Evolutionary conservation across 331 rosid genomes (phyloP), one percentile per base, ranked within the genome.

Genomic region (Phaseolus coccineus): DNA sequence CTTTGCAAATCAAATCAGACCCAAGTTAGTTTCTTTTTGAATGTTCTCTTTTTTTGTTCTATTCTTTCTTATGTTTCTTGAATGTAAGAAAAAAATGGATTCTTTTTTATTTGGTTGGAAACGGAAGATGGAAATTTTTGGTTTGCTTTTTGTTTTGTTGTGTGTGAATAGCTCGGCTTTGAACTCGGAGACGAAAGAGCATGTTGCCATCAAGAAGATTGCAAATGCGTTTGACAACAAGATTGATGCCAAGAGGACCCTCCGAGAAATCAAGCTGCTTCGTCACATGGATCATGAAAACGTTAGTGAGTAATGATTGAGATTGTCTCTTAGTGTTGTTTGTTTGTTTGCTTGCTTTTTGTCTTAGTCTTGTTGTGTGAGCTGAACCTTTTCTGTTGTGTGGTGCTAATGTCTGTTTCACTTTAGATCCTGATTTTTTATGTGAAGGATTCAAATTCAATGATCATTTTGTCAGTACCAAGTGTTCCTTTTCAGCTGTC

Each of bases 241-340:
- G 84, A 93, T 96, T 89, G 99, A 96, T 63, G 99, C 99, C 9
- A 96, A 96, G 96, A 93, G 99, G 86, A 96, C 99, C 69, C 98
- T 96, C 52, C 97, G 99, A 1, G 99, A 96, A 90, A 96, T 96
- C 92, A 96, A 96, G 87, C 91, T 96, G 83, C 99, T 96, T 74
- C 98, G 99, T 5, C 99, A 96, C 66, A 96, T 96, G 99, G 99
- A 96, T 87, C 99, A 96, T 84, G 99, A 96, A 83, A 96, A 96
- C 82, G 99, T 93, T 73, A 84, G 95, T 88, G 89, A 88, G 92
- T 90, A 37, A 70, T 88, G 63, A 70, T 84, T 48, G 61, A 86
- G 62, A 59, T 68, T 39, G 42, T 9, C 27, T 39, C 73, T 30
- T 11, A 1, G 25, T 56, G 2, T 35, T 77, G 2, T 35, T 59